Evolutionary conservation across 495 filamentous ascomycete species (phyloP).

Genomic region (Pseudotulostoma volvatum): DNA sequence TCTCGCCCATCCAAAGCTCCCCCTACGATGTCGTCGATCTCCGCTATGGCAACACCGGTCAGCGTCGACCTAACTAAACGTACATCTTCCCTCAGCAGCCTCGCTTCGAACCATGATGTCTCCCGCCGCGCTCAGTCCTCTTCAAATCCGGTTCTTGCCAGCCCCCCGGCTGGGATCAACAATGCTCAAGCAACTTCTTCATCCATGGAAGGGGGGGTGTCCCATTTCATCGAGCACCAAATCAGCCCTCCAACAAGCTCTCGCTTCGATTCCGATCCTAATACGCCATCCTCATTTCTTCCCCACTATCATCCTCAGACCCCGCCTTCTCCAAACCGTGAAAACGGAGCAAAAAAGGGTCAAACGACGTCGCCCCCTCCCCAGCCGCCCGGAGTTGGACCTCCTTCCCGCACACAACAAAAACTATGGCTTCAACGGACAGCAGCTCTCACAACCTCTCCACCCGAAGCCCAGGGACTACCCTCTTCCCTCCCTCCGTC

Average conservation of each 20-base stretch:
- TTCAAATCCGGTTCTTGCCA: slow-evolving; percentile 11
- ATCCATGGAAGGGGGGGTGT: slow-evolving; percentile 33
- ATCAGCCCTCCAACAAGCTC: slow-evolving; percentile 21
- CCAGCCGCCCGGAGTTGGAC: slow-evolving; percentile 19
- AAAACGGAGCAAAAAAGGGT: slow-evolving; percentile 6
- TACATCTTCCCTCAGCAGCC: slow-evolving; percentile 22
- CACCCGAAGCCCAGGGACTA: slow-evolving; percentile 27
- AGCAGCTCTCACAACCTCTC: slow-evolving; percentile 29
- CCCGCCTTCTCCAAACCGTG: slow-evolving; percentile 23
- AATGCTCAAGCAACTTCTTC: slow-evolving; percentile 25
- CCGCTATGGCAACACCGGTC: slow-evolving; percentile 26
- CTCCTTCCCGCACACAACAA: slow-evolving; percentile 30
- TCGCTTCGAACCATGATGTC: slow-evolving; percentile 20
- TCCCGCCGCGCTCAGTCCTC: slow-evolving; percentile 21
- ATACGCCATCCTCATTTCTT: slow-evolving; percentile 32
- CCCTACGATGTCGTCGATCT: slow-evolving; percentile 34
- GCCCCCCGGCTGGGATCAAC: slow-evolving; percentile 10
- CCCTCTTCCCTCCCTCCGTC: slow-evolving; percentile 16
- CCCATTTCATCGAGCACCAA: slow-evolving; percentile 31
- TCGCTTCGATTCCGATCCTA: slow-evolving; percentile 31
- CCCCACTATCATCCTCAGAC: slow-evolving; percentile 33
- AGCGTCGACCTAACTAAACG: slow-evolving; percentile 18
- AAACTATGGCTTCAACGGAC: slow-evolving; percentile 35
- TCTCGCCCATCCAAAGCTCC: slow-evolving; percentile 29
- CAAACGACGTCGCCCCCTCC: slow-evolving; percentile 19